phyloP scores from a whole-genome alignment of 2,329 filamentous ascomycete genomes.

The Sporothrix sp. region DNA sequence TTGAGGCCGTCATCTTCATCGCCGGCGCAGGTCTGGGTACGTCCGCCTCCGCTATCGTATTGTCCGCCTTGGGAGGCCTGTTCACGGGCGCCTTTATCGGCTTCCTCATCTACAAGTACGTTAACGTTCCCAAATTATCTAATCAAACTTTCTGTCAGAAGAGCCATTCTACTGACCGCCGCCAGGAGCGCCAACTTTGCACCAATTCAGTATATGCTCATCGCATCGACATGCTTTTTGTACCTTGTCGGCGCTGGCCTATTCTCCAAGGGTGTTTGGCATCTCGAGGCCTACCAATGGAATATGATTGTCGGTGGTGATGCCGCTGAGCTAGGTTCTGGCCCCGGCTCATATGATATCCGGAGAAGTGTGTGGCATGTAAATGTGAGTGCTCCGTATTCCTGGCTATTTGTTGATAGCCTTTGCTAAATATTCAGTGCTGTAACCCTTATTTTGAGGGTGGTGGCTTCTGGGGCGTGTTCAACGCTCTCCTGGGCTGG shows the following conservation, averaged over 20 bases:
- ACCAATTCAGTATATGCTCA: constrained; percentile 47
- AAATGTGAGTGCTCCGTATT: constrained; percentile 43
- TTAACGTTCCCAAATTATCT: constrained; percentile 6
- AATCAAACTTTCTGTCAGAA: too few species aligned
- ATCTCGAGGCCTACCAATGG: constrained; percentile 62
- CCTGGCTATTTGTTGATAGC: neutral
- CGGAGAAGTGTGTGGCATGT: constrained; percentile 59
- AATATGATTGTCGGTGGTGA: constrained; percentile 37
- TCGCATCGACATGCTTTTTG: constrained; percentile 69
- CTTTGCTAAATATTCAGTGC: constrained; percentile 56
- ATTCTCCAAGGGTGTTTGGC: constrained; percentile 69
- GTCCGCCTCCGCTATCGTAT: constrained; percentile 58
- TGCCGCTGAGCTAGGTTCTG: constrained; percentile 50
- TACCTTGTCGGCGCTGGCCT: constrained; percentile 78
- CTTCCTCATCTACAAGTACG: constrained; percentile 62
- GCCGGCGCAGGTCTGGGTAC: constrained; percentile 62
- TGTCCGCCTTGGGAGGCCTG: constrained; percentile 59
- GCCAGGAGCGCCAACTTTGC: constrained; percentile 13
- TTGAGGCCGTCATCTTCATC: constrained; percentile 72
- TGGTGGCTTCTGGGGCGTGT: constrained; percentile 70
- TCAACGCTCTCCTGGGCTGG: constrained; percentile 82
- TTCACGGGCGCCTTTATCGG: constrained; percentile 52
- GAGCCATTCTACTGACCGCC: neutral
- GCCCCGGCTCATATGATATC: constrained; percentile 60
- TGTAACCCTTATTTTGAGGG: constrained; percentile 66